A percentile compares a stretch with the other conserved stretches of the same genome.
These are phyloP conservation scores for Alopecurus myosuroides DNA, from an alignment of 176 grass and related monocot species.

Conservation along the genomic window DNA sequence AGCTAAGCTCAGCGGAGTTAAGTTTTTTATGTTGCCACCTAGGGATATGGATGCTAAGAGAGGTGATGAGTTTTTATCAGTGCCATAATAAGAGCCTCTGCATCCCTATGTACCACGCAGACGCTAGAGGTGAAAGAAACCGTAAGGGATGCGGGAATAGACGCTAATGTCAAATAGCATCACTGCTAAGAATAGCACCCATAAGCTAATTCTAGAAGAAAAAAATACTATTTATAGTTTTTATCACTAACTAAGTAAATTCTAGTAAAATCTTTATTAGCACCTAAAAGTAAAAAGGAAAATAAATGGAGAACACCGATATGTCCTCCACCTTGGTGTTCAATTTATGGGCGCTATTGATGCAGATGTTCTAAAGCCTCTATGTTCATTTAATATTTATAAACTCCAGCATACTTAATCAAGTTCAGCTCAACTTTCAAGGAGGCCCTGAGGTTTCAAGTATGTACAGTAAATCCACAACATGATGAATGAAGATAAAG, in stretches of 20 bases:
- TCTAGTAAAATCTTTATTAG: not conserved
- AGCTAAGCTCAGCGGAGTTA: not conserved
- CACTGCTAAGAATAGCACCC: not conserved
- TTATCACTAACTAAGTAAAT: not conserved
- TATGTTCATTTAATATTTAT: not conserved
- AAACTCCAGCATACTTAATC: conserved; percentile 10
- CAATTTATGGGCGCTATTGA: not conserved
- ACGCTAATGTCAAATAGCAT: not conserved
- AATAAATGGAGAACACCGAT: not conserved
- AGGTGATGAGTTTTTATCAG: not conserved
- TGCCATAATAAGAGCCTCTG: not conserved
- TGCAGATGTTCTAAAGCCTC: not conserved
- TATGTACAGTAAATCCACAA: not conserved
- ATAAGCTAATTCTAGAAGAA: not conserved
- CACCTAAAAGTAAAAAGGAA: not conserved
- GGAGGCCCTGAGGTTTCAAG: not conserved
- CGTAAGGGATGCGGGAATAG: not conserved
- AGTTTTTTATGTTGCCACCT: not conserved
- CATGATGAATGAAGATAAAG: not conserved
- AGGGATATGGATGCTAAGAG: not conserved
- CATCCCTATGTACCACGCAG: not conserved
- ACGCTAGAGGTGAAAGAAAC: not conserved
- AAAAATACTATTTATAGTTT: not conserved
- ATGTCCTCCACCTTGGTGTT: not conserved
- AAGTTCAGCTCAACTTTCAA: not conserved